phyloP scores from a whole-genome alignment of 192 early-diverging fungal species.

The Coemansia sp. region DNA sequence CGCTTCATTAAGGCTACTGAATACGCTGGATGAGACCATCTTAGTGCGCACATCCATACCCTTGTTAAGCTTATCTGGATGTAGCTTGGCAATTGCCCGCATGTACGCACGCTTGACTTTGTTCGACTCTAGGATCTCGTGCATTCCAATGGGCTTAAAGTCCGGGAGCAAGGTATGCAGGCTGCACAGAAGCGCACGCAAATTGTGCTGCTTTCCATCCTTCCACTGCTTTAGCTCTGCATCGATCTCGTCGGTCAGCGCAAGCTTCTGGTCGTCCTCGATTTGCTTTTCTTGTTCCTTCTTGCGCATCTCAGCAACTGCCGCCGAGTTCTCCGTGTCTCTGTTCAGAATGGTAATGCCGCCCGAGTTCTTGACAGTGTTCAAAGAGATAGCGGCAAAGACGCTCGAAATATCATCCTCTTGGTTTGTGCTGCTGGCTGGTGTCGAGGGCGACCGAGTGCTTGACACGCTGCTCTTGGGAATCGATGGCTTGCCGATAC shows the following conservation, averaged over 20 bases:
- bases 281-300: conserved; percentile 66
- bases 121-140: conserved; percentile 78
- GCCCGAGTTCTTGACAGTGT: conserved; percentile 25
- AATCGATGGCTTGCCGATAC: conserved; percentile 22
- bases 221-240: conserved; percentile 74
- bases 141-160: conserved; percentile 79
- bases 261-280: conserved; percentile 77
- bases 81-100: conserved; percentile 86
- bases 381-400: conserved; percentile 48
- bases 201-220: conserved; percentile 84
- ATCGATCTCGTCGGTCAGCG: conserved; percentile 79
- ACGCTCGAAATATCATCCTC: conserved; percentile 35
- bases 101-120: conserved; percentile 94
- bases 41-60: conserved; percentile 73
- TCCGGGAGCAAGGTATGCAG: conserved; percentile 77
- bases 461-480: background rate
- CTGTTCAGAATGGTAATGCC: conserved; percentile 17
- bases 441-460: background rate
- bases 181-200: conserved; percentile 83
- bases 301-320: conserved; percentile 72
- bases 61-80: conserved; percentile 89
- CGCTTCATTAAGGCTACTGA: conserved; percentile 86
- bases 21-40: conserved; percentile 87
- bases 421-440: conserved; percentile 5
- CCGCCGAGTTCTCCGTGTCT: conserved; percentile 38